phyloP scores from a whole-genome alignment of 352 stramenopile genomes.

The Lagenidium giganteum region DNA sequence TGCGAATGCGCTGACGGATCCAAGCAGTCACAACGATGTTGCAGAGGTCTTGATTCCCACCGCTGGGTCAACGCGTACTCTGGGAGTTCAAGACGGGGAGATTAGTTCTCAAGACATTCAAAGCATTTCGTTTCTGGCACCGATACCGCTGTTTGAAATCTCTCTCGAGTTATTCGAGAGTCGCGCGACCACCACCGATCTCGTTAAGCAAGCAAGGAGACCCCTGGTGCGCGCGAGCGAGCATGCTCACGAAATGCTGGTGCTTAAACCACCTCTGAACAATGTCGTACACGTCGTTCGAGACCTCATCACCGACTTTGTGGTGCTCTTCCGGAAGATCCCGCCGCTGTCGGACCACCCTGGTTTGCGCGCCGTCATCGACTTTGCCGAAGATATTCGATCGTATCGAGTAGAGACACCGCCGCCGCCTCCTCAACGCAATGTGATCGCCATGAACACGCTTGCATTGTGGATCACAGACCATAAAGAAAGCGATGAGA shows the following conservation, averaged over 20 bases:
- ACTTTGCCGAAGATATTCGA: constrained; percentile 48
- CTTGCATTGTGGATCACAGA: too few species aligned
- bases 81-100: too few species aligned
- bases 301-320: constrained; percentile 24
- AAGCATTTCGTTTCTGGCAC: too few species aligned
- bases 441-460: too few species aligned
- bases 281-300: constrained; percentile 21
- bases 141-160: too few species aligned
- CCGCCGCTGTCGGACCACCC: constrained; percentile 25
- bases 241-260: constrained; percentile 15
- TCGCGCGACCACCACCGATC: constrained; percentile 10
- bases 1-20: constrained; percentile 2
- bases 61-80: too few species aligned
- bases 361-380: constrained; percentile 34
- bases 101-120: too few species aligned
- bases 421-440: too few species aligned
- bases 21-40: too few species aligned
- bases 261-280: constrained; percentile 28
- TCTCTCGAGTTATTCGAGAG: too few species aligned
- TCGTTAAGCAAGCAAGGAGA: constrained; percentile 10
- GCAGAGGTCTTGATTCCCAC: too few species aligned
- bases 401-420: too few species aligned
- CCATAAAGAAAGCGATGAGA: constrained; percentile 3
- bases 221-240: constrained; percentile 2
- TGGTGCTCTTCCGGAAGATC: constrained; percentile 33